These are phyloP conservation scores for Colletotrichum kahawae DNA, from an alignment of 2,329 filamentous ascomycete species.

Conservation along the genomic window DNA sequence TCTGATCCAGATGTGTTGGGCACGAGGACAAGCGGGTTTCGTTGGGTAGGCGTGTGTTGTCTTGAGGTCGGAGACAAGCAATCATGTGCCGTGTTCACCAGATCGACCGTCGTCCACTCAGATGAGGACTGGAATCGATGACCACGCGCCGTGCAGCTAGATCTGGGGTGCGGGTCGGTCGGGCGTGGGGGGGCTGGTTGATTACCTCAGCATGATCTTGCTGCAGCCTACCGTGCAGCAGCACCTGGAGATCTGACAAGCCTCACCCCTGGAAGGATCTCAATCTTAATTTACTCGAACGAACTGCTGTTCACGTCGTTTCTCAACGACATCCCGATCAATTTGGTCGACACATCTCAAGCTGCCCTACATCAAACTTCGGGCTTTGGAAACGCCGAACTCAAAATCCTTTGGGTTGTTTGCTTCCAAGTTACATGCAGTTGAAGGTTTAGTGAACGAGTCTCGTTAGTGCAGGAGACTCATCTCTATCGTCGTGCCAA, in stretches of 20 bases:
- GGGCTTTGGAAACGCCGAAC: background rate
- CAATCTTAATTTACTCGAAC: background rate
- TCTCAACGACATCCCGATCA: background rate
- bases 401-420: background rate
- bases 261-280: background rate
- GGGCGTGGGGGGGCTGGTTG: background rate
- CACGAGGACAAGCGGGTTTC: background rate
- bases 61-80: conserved; percentile 4
- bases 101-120: conserved; percentile 13
- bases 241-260: background rate
- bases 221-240: background rate
- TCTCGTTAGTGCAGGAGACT: background rate
- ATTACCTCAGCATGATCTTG: conserved; percentile 7
- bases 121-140: conserved; percentile 7
- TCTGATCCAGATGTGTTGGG: background rate
- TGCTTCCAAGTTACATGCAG: background rate
- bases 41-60: background rate
- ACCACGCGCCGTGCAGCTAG: conserved; percentile 8
- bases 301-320: background rate
- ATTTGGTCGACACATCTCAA: background rate
- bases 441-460: background rate
- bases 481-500: background rate
- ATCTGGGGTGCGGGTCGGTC: conserved; percentile 8
- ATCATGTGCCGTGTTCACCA: conserved; percentile 16
- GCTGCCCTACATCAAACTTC: background rate